Evolutionary conservation across 2,329 filamentous ascomycete genomes (phyloP), one percentile per base, ranked within the genome.

Genomic region (Pseudogymnoascus sp.): DNA sequence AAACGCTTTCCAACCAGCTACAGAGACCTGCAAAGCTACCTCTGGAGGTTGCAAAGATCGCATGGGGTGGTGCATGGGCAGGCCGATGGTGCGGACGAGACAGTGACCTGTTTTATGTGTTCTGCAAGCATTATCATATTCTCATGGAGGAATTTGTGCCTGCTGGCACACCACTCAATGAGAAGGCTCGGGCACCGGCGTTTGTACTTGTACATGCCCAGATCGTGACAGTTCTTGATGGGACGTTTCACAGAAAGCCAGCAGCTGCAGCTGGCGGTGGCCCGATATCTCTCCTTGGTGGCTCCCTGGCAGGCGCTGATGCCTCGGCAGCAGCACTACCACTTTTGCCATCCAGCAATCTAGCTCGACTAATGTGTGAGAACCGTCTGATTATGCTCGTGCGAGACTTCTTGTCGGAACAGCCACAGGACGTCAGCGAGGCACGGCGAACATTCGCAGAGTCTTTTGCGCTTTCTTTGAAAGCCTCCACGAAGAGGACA

Each of bases 71-170:
- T 3, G 82, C 83, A 3, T 91, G 88, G 88, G 76, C 83, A n/a
- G 82, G 84, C 60, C 79, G 88, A 65, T 91, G 88, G 88, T 84
- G 81, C 66, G 88, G 88, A n/a, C 82, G 84, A 28, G 88, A 90
- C 68, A 89, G 86, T 60, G 88, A 90, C 72, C 77, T 91, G 50
- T 89, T 91, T 70, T 90, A 88, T 72, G 85, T 89, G 26, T 91
- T 91, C 70, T 79, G 83, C 64, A 90, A 90, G 72, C 82, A 89
- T 71, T 89, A 86, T 69, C 86, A 89, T 70, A 82, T 89, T 19
- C 75, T 91, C 10, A 79, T 84, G 24, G 81, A 84, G 22, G 87
- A 89, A 60, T 81, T 82, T 65, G 67, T 84, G 53, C 78, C 81
- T 8, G 7, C 78, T 73, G 79, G 81, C 33, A 76, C 82, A 6